Base-by-base conservation (phyloP, 2,329 filamentous ascomycete species). In the Purpureocillium takamizusanense region DNA sequence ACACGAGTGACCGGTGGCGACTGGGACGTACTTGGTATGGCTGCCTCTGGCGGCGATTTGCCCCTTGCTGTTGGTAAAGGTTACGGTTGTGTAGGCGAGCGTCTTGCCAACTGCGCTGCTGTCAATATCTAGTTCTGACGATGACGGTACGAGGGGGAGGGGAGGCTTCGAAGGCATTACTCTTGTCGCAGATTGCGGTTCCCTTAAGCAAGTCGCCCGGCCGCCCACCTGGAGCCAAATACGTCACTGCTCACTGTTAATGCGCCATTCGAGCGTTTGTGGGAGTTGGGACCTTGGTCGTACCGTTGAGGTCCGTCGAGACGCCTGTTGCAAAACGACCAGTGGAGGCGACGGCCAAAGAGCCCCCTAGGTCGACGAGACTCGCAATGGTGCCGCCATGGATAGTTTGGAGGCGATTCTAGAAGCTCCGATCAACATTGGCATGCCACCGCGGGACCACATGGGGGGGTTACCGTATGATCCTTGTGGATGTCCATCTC, bases 341-440 rank as follows among this genome's bases (percentile, higher is more conserved):
- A 45, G 71, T 77, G 1, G 78, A 81, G 1, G 78, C 78, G 3
- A 82, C 76, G 9, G 78, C 78, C 3, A 82, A 64, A 1, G 78
- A 82, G 12, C 78, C 78, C 10, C 77, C 77, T 0, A 82, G 62
- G 44, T 82, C 78, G 21, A 82, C 80, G 62, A 89, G 80, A 54
- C 79, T 84, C 4, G 85, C 85, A 21, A 90, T 79, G 0, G 84
- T 86, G 4, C 85, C 85, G 14, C 85, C 85, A 51, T 90, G 85
- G 21, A 89, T 71, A 28, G 82, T 88, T 38, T 78, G 74, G 0
- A 90, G 66, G 1, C 85, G 79, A 53, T 90, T 90, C 82, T 88
- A 25, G 6, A 5, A 10, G 21, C 21, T 25, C n/a, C n/a, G n/a
- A 10, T 25, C 5, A 25, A 10, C 21, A 25, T 25, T 25, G 21